phyloP scores from a whole-genome alignment of 257 asterid species.

The Solanum appendiculatum region DNA sequence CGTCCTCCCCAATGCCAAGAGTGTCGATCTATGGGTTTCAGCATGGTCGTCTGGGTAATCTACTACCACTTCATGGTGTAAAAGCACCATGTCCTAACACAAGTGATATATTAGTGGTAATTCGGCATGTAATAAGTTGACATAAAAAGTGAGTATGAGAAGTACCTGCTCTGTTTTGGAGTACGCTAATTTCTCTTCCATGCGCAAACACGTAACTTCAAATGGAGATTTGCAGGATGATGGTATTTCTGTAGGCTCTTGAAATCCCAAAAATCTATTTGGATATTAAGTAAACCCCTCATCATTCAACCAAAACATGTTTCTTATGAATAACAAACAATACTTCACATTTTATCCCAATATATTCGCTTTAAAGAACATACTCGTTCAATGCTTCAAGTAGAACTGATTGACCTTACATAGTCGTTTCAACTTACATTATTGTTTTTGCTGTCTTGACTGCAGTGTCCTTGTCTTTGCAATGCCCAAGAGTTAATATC shows the following conservation, averaged over 20 bases:
- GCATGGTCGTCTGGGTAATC: conserved; percentile 50
- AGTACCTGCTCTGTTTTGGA: conserved; percentile 58
- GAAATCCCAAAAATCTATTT: conserved; percentile 65
- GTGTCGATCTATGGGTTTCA: conserved; percentile 62
- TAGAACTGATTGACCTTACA: neutral
- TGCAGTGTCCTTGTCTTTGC: conserved; percentile 50
- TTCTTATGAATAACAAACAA: neutral
- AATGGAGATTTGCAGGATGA: conserved; percentile 54
- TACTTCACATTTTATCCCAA: neutral
- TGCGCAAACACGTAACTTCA: conserved; percentile 61
- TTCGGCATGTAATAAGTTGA: neutral
- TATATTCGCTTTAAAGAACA: neutral
- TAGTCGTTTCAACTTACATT: conserved; percentile 34
- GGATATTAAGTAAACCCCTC: neutral
- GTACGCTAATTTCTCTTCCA: conserved; percentile 78
- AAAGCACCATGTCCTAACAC: conserved; percentile 78
- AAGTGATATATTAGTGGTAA: neutral
- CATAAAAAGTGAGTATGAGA: neutral
- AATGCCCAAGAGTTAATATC: conserved; percentile 39
- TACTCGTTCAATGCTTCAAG: neutral
- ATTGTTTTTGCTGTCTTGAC: conserved; percentile 68
- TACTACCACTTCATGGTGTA: conserved; percentile 87
- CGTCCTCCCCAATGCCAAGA: conserved; percentile 67
- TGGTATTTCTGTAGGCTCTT: conserved; percentile 58
- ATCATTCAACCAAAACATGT: neutral